Evolutionary conservation across 2,329 filamentous ascomycete genomes (phyloP).

Genomic region (Zalaria obscura): DNA sequence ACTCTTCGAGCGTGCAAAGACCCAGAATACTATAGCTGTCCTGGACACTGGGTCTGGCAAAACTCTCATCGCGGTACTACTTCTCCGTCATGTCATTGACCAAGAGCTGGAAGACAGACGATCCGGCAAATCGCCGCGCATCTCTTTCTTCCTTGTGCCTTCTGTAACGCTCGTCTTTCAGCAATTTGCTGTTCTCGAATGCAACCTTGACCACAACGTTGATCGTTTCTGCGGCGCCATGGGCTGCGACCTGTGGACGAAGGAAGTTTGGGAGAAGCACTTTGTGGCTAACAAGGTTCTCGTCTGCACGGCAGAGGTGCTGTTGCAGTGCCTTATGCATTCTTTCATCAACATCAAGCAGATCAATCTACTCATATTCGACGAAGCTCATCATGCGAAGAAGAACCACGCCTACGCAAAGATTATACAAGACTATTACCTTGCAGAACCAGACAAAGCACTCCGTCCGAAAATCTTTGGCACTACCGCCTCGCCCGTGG

Average conservation of each 20-base stretch:
- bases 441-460: slow-evolving; percentile 28
- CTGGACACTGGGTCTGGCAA: slow-evolving; percentile 93
- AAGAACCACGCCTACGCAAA: slow-evolving; percentile 81
- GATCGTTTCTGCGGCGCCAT: slow-evolving; percentile 61
- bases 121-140: slow-evolving; percentile 43
- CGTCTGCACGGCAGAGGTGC: slow-evolving; percentile 82
- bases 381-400: slow-evolving; percentile 93
- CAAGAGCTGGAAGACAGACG: slow-evolving; percentile 60
- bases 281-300: slow-evolving; percentile 62
- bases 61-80: slow-evolving; percentile 82
- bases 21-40: slow-evolving; percentile 80
- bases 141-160: slow-evolving; percentile 76
- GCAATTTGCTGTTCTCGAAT: slow-evolving; percentile 67
- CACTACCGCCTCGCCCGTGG: slow-evolving; percentile 93
- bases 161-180: slow-evolving; percentile 85
- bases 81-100: slow-evolving; percentile 63
- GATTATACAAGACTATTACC: slow-evolving; percentile 81
- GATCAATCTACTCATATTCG: slow-evolving; percentile 85
- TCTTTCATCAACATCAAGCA: slow-evolving; percentile 67
- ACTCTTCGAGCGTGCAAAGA: slow-evolving; percentile 75
- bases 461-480: slow-evolving; percentile 69
- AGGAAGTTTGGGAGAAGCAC: slow-evolving; percentile 43
- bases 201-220: slow-evolving; percentile 66
- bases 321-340: slow-evolving; percentile 63
- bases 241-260: slow-evolving; percentile 45